A percentile compares a stretch with the other conserved stretches of the same genome.
Evolutionary conservation across 768 basidiomycete genomes (phyloP).

Genomic region (Dentipellis fragilis): DNA sequence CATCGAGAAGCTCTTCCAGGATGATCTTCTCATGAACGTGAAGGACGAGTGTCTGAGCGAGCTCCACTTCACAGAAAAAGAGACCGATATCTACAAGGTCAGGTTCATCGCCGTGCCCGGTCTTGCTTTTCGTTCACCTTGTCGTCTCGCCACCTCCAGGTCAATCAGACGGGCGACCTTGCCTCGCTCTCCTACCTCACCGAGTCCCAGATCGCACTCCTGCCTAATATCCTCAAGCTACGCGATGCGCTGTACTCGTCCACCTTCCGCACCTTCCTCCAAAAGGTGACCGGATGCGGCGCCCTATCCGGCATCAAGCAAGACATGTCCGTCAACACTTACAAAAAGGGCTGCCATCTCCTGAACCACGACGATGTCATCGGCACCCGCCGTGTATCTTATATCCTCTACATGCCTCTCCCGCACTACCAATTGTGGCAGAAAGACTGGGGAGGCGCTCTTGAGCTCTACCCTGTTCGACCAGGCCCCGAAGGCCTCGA

Average conservation of each 20-base stretch:
- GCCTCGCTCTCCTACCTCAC: constrained; percentile 86
- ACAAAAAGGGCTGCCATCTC: constrained; percentile 85
- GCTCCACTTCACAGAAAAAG: constrained; percentile 82
- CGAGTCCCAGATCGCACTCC: constrained; percentile 61
- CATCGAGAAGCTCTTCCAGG: constrained; percentile 74
- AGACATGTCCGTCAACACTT: constrained; percentile 92
- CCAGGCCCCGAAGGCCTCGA: constrained; percentile 56
- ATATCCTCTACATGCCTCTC: constrained; percentile 93
- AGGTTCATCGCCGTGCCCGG: constrained; percentile 4
- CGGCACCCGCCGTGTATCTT: constrained; percentile 85
- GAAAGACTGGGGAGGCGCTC: constrained; percentile 84
- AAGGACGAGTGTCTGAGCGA: constrained; percentile 77
- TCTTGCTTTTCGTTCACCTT: background rate
- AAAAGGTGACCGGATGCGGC: constrained; percentile 83
- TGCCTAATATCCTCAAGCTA: constrained; percentile 72
- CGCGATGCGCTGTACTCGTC: constrained; percentile 87
- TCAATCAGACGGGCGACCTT: constrained; percentile 95
- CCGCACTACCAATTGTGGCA: constrained; percentile 70
- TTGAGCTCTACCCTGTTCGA: constrained; percentile 81
- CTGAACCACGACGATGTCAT: constrained; percentile 99
- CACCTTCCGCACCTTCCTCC: constrained; percentile 74
- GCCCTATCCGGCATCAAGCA: constrained; percentile 85
- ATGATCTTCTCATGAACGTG: constrained; percentile 69
- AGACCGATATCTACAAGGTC: constrained; percentile 98
- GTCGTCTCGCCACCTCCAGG: constrained; percentile 33